phyloP scores from a whole-genome alignment of 2,329 filamentous ascomycete species.

The Aspergillus pseudotamarii region DNA sequence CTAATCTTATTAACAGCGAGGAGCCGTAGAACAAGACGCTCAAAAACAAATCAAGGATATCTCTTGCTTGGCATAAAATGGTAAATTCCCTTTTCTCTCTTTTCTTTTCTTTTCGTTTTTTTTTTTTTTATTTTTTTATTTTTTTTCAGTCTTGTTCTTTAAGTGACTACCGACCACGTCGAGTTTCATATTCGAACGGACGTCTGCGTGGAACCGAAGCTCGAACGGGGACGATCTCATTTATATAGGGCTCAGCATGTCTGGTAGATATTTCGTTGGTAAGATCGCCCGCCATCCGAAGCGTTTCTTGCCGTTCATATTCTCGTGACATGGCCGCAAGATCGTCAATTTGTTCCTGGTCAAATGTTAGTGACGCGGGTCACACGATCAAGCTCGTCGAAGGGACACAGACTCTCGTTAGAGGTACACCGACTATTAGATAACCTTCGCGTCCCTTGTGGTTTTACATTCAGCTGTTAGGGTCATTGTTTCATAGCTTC shows the following conservation, averaged over 20 bases:
- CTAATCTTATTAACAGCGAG: neutral
- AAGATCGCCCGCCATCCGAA: slow-evolving; percentile 44
- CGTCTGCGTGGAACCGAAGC: slow-evolving; percentile 34
- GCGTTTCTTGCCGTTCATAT: slow-evolving; percentile 51
- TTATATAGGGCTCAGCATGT: slow-evolving; percentile 44
- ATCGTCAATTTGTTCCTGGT: slow-evolving; percentile 54
- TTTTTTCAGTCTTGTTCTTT: neutral
- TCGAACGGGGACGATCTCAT: slow-evolving; percentile 44
- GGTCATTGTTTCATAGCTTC: slow-evolving; percentile 10
- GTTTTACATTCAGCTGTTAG: slow-evolving; percentile 28
- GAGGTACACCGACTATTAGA: slow-evolving; percentile 48
- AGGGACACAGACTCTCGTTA: slow-evolving; percentile 45
- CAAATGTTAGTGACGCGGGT: slow-evolving; percentile 13
- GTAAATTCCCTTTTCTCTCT: neutral
- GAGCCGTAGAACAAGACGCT: neutral
- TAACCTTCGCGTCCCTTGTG: slow-evolving; percentile 53
- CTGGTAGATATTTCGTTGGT: slow-evolving; percentile 21
- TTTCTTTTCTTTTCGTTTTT: neutral
- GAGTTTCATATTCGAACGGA: slow-evolving; percentile 28
- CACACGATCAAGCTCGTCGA: neutral
- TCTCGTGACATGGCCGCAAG: slow-evolving; percentile 50
- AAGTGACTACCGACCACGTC: slow-evolving; percentile 25
- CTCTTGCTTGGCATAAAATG: slow-evolving; percentile 17
- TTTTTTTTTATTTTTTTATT: neutral
- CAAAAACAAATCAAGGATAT: neutral